Evolutionary conservation across 345 rosid species (phyloP).

Genomic region (Lepidium didymum): DNA sequence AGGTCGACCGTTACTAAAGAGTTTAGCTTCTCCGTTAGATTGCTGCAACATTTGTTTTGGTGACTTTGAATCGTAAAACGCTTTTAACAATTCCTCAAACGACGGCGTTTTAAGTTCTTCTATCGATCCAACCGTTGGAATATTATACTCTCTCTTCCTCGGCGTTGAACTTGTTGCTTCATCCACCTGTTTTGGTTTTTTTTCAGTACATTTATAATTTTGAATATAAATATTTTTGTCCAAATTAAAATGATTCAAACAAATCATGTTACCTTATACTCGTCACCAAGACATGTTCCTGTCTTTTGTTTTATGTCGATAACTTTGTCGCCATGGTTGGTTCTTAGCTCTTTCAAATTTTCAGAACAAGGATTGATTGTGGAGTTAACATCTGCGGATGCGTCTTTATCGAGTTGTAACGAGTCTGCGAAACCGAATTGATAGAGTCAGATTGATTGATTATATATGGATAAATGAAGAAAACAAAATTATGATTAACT

Average conservation of each 20-base stretch:
- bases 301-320: conserved; percentile 69
- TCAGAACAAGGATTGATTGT: conserved; percentile 66
- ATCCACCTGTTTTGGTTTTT: conserved; percentile 47
- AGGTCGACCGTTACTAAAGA: conserved; percentile 31
- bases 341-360: conserved; percentile 67
- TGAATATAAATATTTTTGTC: not conserved
- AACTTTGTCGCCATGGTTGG: conserved; percentile 65
- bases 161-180: conserved; percentile 93
- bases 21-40: conserved; percentile 65
- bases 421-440: conserved; percentile 45
- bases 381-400: conserved; percentile 63
- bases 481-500: conserved; percentile 26
- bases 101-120: conserved; percentile 90
- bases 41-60: conserved; percentile 38
- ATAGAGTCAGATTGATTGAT: not conserved
- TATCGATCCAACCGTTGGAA: conserved; percentile 63
- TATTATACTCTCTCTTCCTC: conserved; percentile 63
- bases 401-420: conserved; percentile 77
- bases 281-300: conserved; percentile 73
- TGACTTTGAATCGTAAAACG: conserved; percentile 62
- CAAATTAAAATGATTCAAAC: not conserved
- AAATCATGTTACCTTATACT: conserved; percentile 50
- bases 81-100: conserved; percentile 70
- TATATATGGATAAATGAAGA: not conserved
- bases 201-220: not conserved